Evolutionary conservation across 805 yeast genomes (phyloP).

Genomic region (Suhomyces kilbournensis): DNA sequence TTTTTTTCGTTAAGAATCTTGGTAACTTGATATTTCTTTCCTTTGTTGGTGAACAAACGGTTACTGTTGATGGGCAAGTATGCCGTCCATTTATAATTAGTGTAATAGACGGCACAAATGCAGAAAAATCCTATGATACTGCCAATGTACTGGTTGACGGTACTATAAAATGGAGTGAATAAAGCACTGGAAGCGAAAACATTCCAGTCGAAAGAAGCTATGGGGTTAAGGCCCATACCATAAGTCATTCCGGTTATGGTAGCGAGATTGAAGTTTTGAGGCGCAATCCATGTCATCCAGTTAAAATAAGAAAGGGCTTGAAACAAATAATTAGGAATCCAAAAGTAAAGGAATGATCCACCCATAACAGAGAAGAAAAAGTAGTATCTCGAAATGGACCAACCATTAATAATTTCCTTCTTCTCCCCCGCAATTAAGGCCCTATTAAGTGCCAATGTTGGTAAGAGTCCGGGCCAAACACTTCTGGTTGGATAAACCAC

Average conservation of each 20-base stretch:
- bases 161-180: background rate
- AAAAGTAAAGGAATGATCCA: conserved; percentile 41
- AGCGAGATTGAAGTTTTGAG: conserved; percentile 49
- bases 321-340: conserved; percentile 48
- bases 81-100: conserved; percentile 23
- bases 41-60: conserved; percentile 8
- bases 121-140: conserved; percentile 13
- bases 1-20: background rate
- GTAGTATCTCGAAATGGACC: conserved; percentile 28
- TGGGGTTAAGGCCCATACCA: conserved; percentile 17
- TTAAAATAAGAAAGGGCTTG: conserved; percentile 41
- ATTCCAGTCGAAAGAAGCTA: conserved; percentile 4
- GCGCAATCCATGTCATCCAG: conserved; percentile 61
- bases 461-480: conserved; percentile 27
- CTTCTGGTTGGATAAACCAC: conserved; percentile 14
- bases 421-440: conserved; percentile 37
- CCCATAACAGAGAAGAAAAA: conserved; percentile 21
- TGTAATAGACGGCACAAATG: conserved; percentile 19
- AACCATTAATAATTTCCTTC: conserved; percentile 20
- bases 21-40: conserved; percentile 1
- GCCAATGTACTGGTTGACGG: conserved; percentile 15
- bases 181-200: background rate
- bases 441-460: conserved; percentile 46
- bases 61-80: conserved; percentile 18
- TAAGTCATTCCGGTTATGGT: conserved; percentile 43